Evolutionary conservation across 2,329 filamentous ascomycete species (phyloP), one percentile per base, ranked within the genome.

Genomic region (Pyrenophora seminiperda): DNA sequence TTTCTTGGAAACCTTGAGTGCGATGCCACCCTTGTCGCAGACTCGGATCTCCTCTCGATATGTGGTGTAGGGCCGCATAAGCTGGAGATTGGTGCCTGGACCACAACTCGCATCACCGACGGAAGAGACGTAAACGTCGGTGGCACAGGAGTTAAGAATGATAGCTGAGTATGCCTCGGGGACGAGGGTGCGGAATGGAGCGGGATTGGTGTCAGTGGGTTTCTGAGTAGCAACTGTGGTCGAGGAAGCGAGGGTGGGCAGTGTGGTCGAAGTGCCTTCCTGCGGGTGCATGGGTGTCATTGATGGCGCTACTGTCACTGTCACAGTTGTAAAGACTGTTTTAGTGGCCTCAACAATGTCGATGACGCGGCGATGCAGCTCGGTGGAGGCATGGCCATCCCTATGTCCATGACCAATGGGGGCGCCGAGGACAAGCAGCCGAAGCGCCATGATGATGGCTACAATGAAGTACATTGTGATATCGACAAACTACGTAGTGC

Each of bases 111-210:
- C 1, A 15, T 56, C 17, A 29, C 59, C 59, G 1, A 54, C 42
- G 0, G 61, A 65, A 3, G 39, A 47, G 2, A 64, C 24, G n/a
- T 54, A 63, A 22, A 65, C 41, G 0, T 54, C 41, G 6, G 62
- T 61, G 4, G 41, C 33, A 38, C 62, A 64, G 0, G 61, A 65
- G 39, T 64, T 65, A 15, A 51, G 41, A 17, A 65, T 47, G 3
- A 47, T 48, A 7, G 54, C 59, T 7, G 44, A 24, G 29, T 54
- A 41, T 1, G 59, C 14, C 4, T 47, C 10, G 1, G 44, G 31
- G 3, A 33, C 20, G 2, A 64, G 36, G 2, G 45, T 0, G 2
- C 52, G 40, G 50, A 56, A 64, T 2, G 36, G 19, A 14, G 18
- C 32, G 27, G n/a, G 14, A 15, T 31, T 22, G 15, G 30, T 32